Conservation (phyloP, 2,329 filamentous ascomycete species). For the Colletotrichum tropicale region DNA sequence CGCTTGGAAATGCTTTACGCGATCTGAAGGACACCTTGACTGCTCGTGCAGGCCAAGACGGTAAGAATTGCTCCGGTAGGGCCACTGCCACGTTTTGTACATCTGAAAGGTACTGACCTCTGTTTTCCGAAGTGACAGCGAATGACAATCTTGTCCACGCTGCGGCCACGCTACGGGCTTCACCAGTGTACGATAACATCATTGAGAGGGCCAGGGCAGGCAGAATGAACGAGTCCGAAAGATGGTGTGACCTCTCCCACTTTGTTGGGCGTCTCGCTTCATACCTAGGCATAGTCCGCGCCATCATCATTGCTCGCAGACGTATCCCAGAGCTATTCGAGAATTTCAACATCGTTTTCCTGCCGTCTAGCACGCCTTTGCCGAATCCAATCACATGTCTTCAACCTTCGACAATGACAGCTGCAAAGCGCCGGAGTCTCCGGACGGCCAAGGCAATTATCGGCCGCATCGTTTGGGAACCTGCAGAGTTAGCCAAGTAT, state of each 20-base stretch:
- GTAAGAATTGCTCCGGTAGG: not conserved
- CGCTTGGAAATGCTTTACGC: not conserved
- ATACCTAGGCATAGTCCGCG: slow-evolving; percentile 23
- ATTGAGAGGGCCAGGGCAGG: not conserved
- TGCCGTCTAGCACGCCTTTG: slow-evolving; percentile 27
- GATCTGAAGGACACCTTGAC: not conserved
- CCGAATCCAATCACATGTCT: slow-evolving; percentile 21
- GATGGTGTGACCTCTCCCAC: slow-evolving; percentile 35
- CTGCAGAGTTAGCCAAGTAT: not conserved
- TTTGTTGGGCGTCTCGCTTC: slow-evolving; percentile 27
- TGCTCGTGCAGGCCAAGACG: not conserved
- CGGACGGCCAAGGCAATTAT: slow-evolving; percentile 24
- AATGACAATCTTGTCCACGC: not conserved
- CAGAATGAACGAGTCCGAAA: slow-evolving; percentile 19
- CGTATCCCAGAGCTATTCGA: slow-evolving; percentile 35
- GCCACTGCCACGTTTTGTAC: not conserved
- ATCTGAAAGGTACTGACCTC: not conserved
- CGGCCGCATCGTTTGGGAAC: slow-evolving; percentile 18
- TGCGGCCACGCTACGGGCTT: not conserved
- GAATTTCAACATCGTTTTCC: slow-evolving; percentile 20
- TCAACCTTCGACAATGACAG: slow-evolving; percentile 4
- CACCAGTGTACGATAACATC: not conserved
- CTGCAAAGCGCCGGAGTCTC: not conserved
- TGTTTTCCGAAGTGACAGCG: not conserved
- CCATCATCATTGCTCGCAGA: slow-evolving; percentile 24